Percentiles rank a stretch among this genome's conserved stretches.
Conservation (phyloP, 1,284 basidiomycete species). For the Rhodotorula glutinis region DNA sequence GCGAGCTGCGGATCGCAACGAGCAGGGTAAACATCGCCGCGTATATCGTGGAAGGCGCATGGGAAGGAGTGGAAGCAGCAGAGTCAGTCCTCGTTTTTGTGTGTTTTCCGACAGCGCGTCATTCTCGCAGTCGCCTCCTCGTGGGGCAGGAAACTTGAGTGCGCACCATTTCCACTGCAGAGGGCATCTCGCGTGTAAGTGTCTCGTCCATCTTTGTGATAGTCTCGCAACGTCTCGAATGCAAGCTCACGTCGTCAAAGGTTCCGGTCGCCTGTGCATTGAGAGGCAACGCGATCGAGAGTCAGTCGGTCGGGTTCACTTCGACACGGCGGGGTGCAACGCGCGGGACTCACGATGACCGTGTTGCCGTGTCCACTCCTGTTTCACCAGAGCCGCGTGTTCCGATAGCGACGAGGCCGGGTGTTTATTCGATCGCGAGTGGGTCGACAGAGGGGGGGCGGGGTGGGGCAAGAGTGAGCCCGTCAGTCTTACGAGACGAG, state of each 20-base stretch:
- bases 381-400: no score
- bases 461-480: neutral
- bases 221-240: no score
- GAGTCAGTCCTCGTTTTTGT: no score
- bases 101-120: neutral
- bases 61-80: neutral
- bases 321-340: no score
- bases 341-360: constrained; percentile 11
- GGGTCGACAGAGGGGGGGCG: neutral
- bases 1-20: constrained; percentile 14
- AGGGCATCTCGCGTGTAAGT: no score
- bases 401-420: no score
- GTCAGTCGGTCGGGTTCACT: no score
- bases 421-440: neutral
- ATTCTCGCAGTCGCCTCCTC: neutral
- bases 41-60: no score
- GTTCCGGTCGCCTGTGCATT: constrained; percentile 18
- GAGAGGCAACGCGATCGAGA: no score
- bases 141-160: neutral
- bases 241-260: constrained; percentile 21
- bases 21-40: no score
- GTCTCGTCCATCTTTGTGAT: no score
- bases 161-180: constrained; percentile 31
- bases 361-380: constrained; percentile 28
- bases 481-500: neutral